Base-by-base conservation (phyloP, 129 eudicot species). In the Pittosporum tobira region DNA sequence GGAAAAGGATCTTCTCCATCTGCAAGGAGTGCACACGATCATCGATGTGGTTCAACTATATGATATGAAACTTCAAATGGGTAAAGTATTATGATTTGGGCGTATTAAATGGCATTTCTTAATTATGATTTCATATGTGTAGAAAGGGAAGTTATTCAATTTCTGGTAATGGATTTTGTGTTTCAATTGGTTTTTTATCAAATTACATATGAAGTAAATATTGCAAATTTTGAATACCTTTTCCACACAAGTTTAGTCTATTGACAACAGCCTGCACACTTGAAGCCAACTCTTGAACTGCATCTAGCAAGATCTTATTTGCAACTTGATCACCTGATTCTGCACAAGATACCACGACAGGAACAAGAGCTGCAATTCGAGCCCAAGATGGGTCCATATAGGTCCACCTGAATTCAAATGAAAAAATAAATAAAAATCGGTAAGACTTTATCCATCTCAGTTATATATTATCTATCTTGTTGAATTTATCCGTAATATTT, bases 311-410 rank as follows among this genome's bases (percentile, higher is more conserved):
- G 49, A 89, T 89, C 55, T 74, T 74, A 55, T 79, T 82, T 48
- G 97, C 95, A 57, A 81, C 89, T 57, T 79, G 74, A 80, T 89
- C 97, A 11, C 94, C 97, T 63, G 74, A 84, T 67, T 89, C 94
- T 18, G 95, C 97, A 66, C 95, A 85, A 23, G 93, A 69, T 44
- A 89, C 88, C 30, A 89, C 95, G 7, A 72, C 63, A 6, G 97
- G 97, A 48, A 82, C 88, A 61, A 89, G 84, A 46, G 84, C 80
- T 31, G 97, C 97, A 49, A 89, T 89, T 16, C 97, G 86, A 31
- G 97, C 97, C 97, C 97, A 89, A 55, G 95, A 85, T 30, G 95
- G 82, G 74, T 89, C 95, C 28, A 86, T 80, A 61, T 89, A 89
- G 8, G 95, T 85, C 95, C 97, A 89, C 88, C 97, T 89, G 62